These are phyloP conservation scores for Saccharomycopsis vini DNA, from an alignment of 805 yeast species.

Conservation along the genomic window DNA sequence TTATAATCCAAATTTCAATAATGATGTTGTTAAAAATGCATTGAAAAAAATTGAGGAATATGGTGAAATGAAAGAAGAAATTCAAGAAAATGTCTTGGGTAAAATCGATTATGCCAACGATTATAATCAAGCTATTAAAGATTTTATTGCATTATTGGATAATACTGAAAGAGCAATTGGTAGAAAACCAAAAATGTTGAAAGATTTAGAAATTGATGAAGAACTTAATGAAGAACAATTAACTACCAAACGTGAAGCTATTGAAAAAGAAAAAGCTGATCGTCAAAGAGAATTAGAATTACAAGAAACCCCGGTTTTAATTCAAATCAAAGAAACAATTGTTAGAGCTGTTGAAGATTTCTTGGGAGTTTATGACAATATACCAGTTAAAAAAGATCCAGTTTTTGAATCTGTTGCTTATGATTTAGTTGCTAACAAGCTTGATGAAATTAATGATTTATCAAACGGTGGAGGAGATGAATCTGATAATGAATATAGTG, in stretches of 20 bases:
- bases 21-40: constrained; percentile 57
- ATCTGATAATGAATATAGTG: background rate
- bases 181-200: background rate
- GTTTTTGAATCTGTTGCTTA: constrained; percentile 4
- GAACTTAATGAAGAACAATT: constrained; percentile 8
- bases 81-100: constrained; percentile 15
- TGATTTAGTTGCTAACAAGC: constrained; percentile 9
- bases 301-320: background rate
- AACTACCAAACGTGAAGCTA: background rate
- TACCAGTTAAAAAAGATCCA: constrained; percentile 6
- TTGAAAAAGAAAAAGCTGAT: background rate
- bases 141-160: constrained; percentile 2
- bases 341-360: constrained; percentile 14
- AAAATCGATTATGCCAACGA: constrained; percentile 18
- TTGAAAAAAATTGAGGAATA: constrained; percentile 46
- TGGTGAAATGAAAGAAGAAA: constrained; percentile 7
- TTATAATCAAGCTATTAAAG: constrained; percentile 14
- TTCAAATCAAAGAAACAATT: background rate
- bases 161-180: constrained; percentile 6
- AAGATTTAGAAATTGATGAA: constrained; percentile 12
- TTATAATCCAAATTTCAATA: constrained; percentile 72
- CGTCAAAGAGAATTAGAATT: background rate
- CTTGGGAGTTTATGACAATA: constrained; percentile 17
- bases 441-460: constrained; percentile 14
- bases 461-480: constrained; percentile 9